Evolutionary conservation across 441 rosid genomes (phyloP).

Genomic region (Brassica balearica): DNA sequence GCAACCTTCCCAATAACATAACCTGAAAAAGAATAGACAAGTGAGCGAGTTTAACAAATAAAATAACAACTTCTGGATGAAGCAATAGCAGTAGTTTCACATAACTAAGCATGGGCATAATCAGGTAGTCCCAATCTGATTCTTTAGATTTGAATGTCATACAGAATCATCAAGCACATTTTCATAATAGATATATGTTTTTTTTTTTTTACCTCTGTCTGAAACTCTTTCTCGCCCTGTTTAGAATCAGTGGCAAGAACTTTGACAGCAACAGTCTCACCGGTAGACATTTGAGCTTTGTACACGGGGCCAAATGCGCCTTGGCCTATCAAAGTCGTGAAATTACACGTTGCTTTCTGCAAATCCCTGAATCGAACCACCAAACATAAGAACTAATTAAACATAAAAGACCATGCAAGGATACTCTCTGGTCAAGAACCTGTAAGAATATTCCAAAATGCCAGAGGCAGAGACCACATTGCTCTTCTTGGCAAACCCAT

Average conservation of each 20-base stretch:
- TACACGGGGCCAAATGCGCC: conserved; percentile 99
- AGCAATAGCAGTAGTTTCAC: conserved; percentile 3
- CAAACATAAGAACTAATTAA: neutral
- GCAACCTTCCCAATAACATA: conserved; percentile 92
- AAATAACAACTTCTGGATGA: neutral
- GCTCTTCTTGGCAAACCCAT: conserved; percentile 65
- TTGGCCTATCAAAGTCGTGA: conserved; percentile 89
- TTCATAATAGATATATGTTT: conserved; percentile 9
- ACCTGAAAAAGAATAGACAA: conserved; percentile 57
- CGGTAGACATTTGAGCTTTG: conserved; percentile 92
- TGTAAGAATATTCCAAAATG: conserved; percentile 83
- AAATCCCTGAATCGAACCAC: conserved; percentile 71
- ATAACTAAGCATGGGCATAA: neutral
- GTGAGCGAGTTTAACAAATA: neutral
- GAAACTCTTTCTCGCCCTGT: conserved; percentile 99
- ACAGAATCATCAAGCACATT: conserved; percentile 2
- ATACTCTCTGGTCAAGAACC: conserved; percentile 15
- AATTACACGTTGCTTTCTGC: conserved; percentile 91
- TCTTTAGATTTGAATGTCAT: neutral
- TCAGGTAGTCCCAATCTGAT: neutral
- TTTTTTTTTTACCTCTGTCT: conserved; percentile 72
- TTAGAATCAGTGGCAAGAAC: conserved; percentile 96
- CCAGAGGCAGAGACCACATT: conserved; percentile 78
- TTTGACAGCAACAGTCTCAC: conserved; percentile 93
- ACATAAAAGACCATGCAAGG: neutral